These are phyloP conservation scores for Suhomyces guaymorum DNA, from an alignment of 1,139 yeast species.

Conservation along the genomic window DNA sequence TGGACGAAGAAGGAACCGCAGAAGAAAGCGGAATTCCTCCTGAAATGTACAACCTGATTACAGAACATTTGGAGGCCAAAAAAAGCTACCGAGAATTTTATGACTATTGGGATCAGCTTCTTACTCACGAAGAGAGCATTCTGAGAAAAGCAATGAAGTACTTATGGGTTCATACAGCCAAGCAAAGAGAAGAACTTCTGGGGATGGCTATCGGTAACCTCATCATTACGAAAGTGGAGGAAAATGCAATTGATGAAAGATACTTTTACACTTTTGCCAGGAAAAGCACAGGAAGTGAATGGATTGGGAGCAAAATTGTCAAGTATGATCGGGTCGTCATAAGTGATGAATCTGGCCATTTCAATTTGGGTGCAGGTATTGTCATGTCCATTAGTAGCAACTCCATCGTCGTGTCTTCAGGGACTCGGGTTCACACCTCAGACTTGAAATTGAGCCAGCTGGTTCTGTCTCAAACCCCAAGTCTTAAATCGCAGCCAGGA, in stretches of 20 bases:
- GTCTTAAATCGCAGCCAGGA: constrained; percentile 18
- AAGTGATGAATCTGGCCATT: constrained; percentile 81
- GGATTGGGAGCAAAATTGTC: constrained; percentile 41
- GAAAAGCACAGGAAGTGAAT: constrained; percentile 2
- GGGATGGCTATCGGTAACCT: constrained; percentile 63
- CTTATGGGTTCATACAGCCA: constrained; percentile 66
- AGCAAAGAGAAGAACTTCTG: constrained; percentile 56
- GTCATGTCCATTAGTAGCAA: constrained; percentile 46
- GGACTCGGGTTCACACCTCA: constrained; percentile 52
- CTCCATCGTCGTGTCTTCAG: constrained; percentile 45
- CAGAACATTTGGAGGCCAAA: constrained; percentile 49
- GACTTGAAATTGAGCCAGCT: constrained; percentile 31
- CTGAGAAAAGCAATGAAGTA: constrained; percentile 56
- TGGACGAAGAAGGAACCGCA: constrained; percentile 57
- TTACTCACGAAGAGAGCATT: constrained; percentile 74
- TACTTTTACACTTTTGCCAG: constrained; percentile 54
- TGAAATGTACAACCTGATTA: constrained; percentile 48
- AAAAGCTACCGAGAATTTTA: constrained; percentile 53
- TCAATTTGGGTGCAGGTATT: constrained; percentile 67
- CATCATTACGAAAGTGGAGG: constrained; percentile 33
- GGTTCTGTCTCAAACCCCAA: constrained; percentile 24
- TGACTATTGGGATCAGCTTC: constrained; percentile 68
- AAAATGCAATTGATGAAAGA: constrained; percentile 22
- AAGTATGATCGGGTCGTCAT: constrained; percentile 61
- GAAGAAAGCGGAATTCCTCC: constrained; percentile 49